Conservation (phyloP, 176 grass and related monocot genomes). For the Elymus sibiricus region DNA sequence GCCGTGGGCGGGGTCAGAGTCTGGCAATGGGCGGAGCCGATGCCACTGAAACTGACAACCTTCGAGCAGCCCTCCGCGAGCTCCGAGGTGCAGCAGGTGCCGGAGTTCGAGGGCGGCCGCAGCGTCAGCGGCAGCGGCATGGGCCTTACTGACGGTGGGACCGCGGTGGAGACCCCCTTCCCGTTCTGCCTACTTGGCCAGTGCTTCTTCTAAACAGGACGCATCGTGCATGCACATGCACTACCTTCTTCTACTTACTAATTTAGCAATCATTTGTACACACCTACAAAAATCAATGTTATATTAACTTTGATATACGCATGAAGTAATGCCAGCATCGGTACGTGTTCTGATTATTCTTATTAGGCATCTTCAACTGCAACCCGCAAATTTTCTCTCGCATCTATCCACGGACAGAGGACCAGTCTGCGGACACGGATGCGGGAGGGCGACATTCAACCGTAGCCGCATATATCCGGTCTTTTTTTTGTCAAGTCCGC, state of each 20-base stretch:
- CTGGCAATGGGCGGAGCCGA: constrained; percentile 31
- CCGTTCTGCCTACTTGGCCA: constrained; percentile 69
- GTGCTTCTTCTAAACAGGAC: constrained; percentile 40
- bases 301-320: neutral
- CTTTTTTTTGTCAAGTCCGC: too few relatives aligned
- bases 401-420: too few relatives aligned
- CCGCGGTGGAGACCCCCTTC: constrained; percentile 32
- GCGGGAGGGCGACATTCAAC: too few relatives aligned
- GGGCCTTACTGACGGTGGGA: constrained; percentile 7
- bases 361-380: too few relatives aligned
- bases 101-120: constrained; percentile 18
- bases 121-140: neutral
- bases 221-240: constrained; percentile 8
- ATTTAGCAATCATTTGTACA: constrained; percentile 7
- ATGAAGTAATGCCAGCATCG: neutral
- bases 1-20: neutral
- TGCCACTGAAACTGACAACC: neutral
- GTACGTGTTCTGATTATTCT: neutral
- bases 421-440: too few relatives aligned
- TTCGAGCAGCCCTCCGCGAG: neutral
- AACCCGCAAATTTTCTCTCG: too few relatives aligned
- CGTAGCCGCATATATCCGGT: too few relatives aligned
- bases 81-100: constrained; percentile 25
- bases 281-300: neutral
- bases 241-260: neutral